Conservation (phyloP, 1,284 basidiomycete species). For the Puccinia triticina region DNA sequence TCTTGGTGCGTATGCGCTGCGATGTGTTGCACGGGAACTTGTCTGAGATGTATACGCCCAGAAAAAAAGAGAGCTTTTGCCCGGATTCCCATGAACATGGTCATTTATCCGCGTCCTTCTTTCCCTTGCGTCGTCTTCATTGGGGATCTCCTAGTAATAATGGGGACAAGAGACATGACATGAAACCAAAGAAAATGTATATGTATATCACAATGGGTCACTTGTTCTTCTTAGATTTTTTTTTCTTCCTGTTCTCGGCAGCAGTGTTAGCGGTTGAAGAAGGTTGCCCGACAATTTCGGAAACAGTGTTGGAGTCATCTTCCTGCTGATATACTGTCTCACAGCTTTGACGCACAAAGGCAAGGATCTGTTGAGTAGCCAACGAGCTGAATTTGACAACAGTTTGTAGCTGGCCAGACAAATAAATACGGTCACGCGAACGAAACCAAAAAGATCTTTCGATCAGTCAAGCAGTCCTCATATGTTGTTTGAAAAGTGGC, state of each 20-base stretch:
- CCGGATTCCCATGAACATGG: no score
- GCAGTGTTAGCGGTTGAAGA: not conserved
- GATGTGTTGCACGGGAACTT: no score
- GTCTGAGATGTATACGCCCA: no score
- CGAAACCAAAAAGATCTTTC: not conserved
- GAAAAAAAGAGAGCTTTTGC: no score
- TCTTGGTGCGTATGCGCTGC: no score
- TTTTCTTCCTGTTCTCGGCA: slow-evolving; percentile 31
- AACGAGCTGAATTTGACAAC: slow-evolving; percentile 23
- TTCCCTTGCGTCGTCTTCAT: no score
- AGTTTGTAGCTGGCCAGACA: slow-evolving; percentile 20
- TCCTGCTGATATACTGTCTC: slow-evolving; percentile 15
- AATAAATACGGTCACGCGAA: not conserved
- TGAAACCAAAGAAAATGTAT: not conserved
- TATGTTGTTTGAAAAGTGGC: not conserved
- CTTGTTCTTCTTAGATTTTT: slow-evolving; percentile 34
- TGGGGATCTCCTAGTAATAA: not conserved
- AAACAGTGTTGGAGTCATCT: not conserved
- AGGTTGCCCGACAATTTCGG: not conserved
- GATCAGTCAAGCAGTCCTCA: not conserved
- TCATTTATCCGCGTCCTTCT: no score
- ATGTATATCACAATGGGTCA: not conserved
- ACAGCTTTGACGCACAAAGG: slow-evolving; percentile 26
- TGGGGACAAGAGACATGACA: not conserved
- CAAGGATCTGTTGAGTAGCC: slow-evolving; percentile 36